Evolutionary conservation across 805 yeast species (phyloP), one percentile per base, ranked within the genome.

Genomic region (Monosporozyma aerobia): DNA sequence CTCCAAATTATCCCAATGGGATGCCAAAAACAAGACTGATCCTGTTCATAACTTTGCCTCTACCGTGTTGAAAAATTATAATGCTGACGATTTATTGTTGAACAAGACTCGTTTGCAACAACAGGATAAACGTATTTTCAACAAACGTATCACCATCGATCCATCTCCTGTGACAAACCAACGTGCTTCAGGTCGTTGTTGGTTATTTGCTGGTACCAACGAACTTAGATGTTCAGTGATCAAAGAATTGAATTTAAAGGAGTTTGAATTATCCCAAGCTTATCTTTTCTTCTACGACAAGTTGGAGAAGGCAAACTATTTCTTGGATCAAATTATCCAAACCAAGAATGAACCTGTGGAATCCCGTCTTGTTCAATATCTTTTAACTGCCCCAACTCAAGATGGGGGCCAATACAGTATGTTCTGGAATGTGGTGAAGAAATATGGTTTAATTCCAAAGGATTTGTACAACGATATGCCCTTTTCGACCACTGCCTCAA

Each of bases 321-420:
- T 86, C 69, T 70, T 88, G 58, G 90, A 88, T 56, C 88, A 86
- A 66, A 78, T 87, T 52, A 72, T 83, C 54, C 85, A 84, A 59
- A 85, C 95, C 27, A 76, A 78, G 35, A 73, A 79, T 39, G 82
- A 83, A 64, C 82, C 76, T 45, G 77, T 83, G 50, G 90, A 81
- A 56, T 82, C 90, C 1, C 77, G 95, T 57, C 69, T 86, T 53
- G 79, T 88, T 49, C 87, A 83, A 68, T 79, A 77, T 58, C 69
- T 88, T 47, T 72, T 87, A 51, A 59, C 71, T 4, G 83, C 79
- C 51, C 95, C 96, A 25, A 80, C 82, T 46, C 67, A 77, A 54
- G 96, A 89, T 63, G 96, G 96, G 59, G 96, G 96, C 51, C 96
- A 88, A 69, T 87, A 85, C 76, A 83, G 85, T 57, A 85, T 88